Base-by-base conservation (phyloP, 805 yeast genomes). In the Metschnikowia bowlesiae region DNA sequence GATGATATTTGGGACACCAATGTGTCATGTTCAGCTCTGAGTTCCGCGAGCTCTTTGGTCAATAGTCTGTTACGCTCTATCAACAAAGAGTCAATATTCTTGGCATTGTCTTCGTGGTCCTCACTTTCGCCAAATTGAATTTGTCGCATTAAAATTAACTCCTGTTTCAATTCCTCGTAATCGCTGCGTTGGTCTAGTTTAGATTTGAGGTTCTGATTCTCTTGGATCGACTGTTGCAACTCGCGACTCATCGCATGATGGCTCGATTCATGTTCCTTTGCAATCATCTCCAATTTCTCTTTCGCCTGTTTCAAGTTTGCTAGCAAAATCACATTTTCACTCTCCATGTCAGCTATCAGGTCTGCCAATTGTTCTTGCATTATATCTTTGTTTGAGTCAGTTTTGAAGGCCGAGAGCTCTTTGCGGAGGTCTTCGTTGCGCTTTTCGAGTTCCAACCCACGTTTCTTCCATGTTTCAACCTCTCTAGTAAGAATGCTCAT, bases 91-190 rank as follows among this genome's bases (percentile, higher is more conserved):
- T 83, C 90, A 38, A 85, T 63, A 18, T 58, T 58, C 10, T 55
- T 63, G 8, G 60, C 61, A 6, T 59, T 65, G 8, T 61, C 69
- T 30, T 59, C 68, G 26, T 67, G 73, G 3, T 64, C 72, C 13
- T 68, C 71, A 32, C 69, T 70, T 26, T 55, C 67, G 3, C 91
- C 91, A 67, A 89, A 86, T 59, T 87, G 89, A 36, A 89, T 84
- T 54, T 84, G 83, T 62, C 85, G 82, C 53, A 90, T 64, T 28
- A 89, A 79, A 16, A 77, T 79, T 55, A 91, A 71, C 60, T 91
- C 97, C 45, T 81, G 79, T 63, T 89, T 89, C 44, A 90, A 64
- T 53, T 88, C 90, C 47, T 87, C 90, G 65, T 91, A 90, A 62
- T 90, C 96, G 2, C 76, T 68, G 46, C 82, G 80, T 32, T 71